Evolutionary conservation across 345 rosid genomes (phyloP), one percentile per base, ranked within the genome.

Genomic region (Isatis tinctoria): DNA sequence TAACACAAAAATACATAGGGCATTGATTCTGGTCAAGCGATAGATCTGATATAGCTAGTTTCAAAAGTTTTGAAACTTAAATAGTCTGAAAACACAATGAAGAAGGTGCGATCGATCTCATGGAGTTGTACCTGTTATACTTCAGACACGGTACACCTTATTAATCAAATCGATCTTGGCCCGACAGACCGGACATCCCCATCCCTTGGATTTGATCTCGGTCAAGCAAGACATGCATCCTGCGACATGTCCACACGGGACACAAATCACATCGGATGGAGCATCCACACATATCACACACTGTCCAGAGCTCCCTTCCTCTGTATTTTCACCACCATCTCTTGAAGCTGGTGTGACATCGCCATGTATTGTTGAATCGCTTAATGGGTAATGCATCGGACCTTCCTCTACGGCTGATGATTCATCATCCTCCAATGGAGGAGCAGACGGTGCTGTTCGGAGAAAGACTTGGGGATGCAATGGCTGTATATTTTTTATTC

Each of bases 171-270:
- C 83, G 45, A 95, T 90, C 83, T 85, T 85, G 43, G 97, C 77
- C 7, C 99, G 97, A 64, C 99, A 92, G 3, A 95, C 88, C 0
- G 98, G 98, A 83, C 98, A 95, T 47, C 92, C 94, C 88, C 86
- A 83, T 66, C 87, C 85, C 77, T 92, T 89, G 75, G 84, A 78
- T 80, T 84, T 85, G 83, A 92, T 71, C 85, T 92, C 90, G 3
- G 80, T 87, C 81, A 95, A 74, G 78, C 99, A 95, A 64, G 98
- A 82, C 88, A 92, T 87, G 53, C 99, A 95, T 13, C 98, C 99
- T 0, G 90, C 97, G 74, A 92, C 90, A 78, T 95, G 99, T 44
- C 99, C 99, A 62, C 99, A 95, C 4, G 99, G 99, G 24, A 92
- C 85, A 49, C 97, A 95, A 8, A 87, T 94, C 3, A 89, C 99